These are phyloP conservation scores for Mrakia frigida DNA, from an alignment of 768 basidiomycete species.

Conservation along the genomic window DNA sequence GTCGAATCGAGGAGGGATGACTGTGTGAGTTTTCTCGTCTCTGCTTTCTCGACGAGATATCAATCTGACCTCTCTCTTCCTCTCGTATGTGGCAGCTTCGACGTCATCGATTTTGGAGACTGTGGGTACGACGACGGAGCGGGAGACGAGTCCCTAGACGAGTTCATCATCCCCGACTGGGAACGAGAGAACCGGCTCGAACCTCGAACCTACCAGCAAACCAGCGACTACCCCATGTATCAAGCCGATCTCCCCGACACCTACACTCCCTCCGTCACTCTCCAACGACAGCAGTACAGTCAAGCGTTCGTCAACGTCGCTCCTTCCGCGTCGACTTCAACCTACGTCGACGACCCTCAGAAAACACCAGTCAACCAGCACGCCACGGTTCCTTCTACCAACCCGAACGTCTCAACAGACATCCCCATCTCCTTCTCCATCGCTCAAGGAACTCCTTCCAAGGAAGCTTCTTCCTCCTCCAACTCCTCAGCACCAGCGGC, in stretches of 20 bases:
- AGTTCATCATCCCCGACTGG: conserved; percentile 28
- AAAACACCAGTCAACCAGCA: neutral
- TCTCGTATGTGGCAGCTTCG: conserved; percentile 14
- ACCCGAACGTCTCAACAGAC: neutral
- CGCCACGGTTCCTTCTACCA: neutral
- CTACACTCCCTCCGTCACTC: neutral
- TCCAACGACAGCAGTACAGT: neutral
- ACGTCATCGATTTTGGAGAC: conserved; percentile 33
- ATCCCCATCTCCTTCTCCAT: neutral
- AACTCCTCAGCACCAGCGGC: no score
- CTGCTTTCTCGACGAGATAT: neutral
- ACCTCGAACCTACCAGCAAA: conserved; percentile 26
- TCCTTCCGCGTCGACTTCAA: neutral
- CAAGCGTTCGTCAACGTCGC: neutral
- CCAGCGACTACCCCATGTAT: neutral
- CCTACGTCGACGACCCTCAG: neutral
- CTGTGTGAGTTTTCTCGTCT: conserved; percentile 37
- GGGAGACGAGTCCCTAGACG: conserved; percentile 31
- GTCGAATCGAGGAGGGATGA: conserved; percentile 42
- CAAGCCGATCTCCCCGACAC: neutral
- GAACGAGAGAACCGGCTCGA: conserved; percentile 26
- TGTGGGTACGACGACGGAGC: conserved; percentile 31
- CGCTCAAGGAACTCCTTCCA: no score
- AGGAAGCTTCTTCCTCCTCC: no score
- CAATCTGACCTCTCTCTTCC: neutral